Conservation (phyloP, 768 basidiomycete genomes). For the Naganishia kalamii region DNA sequence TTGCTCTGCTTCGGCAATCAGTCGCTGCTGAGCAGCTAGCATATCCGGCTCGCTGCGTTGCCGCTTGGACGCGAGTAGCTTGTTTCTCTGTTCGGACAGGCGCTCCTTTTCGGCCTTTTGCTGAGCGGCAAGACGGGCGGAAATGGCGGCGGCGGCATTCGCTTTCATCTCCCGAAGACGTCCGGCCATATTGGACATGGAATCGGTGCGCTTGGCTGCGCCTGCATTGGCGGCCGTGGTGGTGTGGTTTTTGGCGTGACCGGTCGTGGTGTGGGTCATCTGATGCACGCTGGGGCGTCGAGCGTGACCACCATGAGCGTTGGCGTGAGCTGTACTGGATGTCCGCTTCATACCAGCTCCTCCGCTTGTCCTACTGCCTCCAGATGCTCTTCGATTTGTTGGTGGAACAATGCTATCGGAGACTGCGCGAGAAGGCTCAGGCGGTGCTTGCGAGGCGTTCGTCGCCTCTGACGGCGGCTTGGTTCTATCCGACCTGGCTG, state of each 20-base stretch:
- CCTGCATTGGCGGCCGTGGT: conserved; percentile 6
- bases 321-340: conserved; percentile 5
- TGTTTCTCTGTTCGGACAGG: conserved; percentile 28
- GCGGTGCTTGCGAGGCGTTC: neutral
- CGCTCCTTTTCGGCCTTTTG: conserved; percentile 31
- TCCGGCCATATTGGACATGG: conserved; percentile 42
- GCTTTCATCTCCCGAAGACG: conserved; percentile 39
- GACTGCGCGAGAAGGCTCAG: neutral
- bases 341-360: conserved; percentile 2
- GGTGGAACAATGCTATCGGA: neutral
- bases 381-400: neutral
- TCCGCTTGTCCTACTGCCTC: conserved; percentile 23
- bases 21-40: conserved; percentile 13
- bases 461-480: neutral
- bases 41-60: conserved; percentile 24
- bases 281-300: neutral
- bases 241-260: conserved; percentile 3
- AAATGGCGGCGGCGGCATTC: conserved; percentile 36
- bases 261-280: neutral
- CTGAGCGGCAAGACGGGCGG: conserved; percentile 22
- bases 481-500: neutral
- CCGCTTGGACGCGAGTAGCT: conserved; percentile 25
- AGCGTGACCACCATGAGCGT: neutral
- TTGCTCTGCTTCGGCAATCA: neutral
- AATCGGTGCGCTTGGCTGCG: conserved; percentile 27